Conservation (phyloP, 106 monocot species). For the Dioscorea dumetorum region DNA sequence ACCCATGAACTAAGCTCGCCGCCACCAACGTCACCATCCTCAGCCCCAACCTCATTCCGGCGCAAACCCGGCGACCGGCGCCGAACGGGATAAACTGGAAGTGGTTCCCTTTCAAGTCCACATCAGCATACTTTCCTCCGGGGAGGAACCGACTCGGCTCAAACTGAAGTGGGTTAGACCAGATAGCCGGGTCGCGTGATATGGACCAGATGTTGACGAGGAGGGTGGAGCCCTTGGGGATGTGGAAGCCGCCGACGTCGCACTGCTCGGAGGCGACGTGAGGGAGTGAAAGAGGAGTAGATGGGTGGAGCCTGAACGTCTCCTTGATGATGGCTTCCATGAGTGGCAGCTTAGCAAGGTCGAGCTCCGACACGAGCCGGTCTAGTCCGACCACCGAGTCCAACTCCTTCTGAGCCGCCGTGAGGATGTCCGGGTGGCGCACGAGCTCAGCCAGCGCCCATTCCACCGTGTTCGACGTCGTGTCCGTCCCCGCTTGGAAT, state of each 20-base stretch:
- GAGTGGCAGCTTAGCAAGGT: slow-evolving; percentile 10
- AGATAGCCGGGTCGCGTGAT: not conserved
- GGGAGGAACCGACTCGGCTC: slow-evolving; percentile 1
- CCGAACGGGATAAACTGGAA: slow-evolving; percentile 6
- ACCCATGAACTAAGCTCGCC: slow-evolving; percentile 25
- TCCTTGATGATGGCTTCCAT: no score
- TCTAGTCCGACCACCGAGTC: slow-evolving; percentile 32
- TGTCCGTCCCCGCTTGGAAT: no score
- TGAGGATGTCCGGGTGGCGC: slow-evolving; percentile 23
- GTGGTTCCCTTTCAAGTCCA: not conserved
- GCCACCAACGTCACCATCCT: slow-evolving; percentile 20
- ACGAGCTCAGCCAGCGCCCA: slow-evolving; percentile 1
- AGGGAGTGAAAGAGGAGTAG: slow-evolving; percentile 5
- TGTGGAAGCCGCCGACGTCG: not conserved
- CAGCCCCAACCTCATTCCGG: slow-evolving; percentile 20
- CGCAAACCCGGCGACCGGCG: slow-evolving; percentile 10
- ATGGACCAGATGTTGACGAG: slow-evolving; percentile 1
- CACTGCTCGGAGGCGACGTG: not conserved
- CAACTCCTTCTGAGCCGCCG: slow-evolving; percentile 29
- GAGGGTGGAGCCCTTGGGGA: not conserved
- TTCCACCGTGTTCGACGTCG: no score
- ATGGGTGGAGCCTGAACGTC: no score
- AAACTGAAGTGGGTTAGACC: not conserved
- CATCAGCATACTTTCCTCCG: not conserved
- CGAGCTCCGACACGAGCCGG: slow-evolving; percentile 31